Base-by-base conservation (phyloP, 2,329 filamentous ascomycete genomes). In the Apiospora hydei region DNA sequence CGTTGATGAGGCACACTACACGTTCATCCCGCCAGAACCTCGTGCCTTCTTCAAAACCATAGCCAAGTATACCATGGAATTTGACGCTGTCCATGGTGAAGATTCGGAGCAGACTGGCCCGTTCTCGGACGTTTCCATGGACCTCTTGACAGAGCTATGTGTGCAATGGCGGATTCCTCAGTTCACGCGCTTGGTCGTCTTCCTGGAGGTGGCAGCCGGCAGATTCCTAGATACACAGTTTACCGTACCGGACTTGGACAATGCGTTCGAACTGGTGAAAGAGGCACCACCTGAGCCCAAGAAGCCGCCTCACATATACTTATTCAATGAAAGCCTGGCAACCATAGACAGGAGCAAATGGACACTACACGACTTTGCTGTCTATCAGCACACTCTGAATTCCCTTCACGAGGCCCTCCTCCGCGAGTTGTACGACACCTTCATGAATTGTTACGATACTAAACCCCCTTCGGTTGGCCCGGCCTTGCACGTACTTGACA, bases 111-210 rank as follows among this genome's bases (percentile, higher is more conserved):
- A 87, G 53, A 83, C 85, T 71, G 83, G 84, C 34, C 87, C 88
- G 18, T 82, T 93, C n/a, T 96, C 94, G 0, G 94, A 92, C 77
- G 90, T 93, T 74, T 96, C 94, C 2, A 88, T 90, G 68, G 95
- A 98, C 71, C 85, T 99, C 66, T 83, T 99, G 74, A 93, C 92
- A 73, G 96, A 98, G 81, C 88, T 98, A 72, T 94, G 92, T 72
- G 85, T 94, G 74, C 91, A 95, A 77, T 99, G 96, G 96, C 92
- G 96, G 69, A 88, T 99, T 74, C 95, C 96, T 2, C 91, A 92
- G 75, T 94, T 92, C 78, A 94, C 94, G 4, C 90, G 95, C 64
- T 87, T 94, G 69, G 90, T 97, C 7, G 83, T 96, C 7, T 92
- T 98, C 77, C 84, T 98, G 47, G 96, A 98, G 83, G 93, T 97